Base-by-base conservation (phyloP, 169 alveolate genomes). In the Plasmodium blacklocki region DNA sequence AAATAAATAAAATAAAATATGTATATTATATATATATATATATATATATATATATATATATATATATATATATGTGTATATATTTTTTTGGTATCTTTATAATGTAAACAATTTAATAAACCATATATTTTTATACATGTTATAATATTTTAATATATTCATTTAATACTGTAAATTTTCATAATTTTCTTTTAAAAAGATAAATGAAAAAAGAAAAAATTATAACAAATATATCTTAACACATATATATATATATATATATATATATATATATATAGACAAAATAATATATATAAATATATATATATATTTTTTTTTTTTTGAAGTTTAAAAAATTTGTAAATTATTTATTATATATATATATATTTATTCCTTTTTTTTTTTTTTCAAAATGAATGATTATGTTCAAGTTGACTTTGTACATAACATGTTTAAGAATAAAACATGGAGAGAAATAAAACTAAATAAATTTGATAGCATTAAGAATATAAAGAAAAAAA, bases 361-460 rank as follows among this genome's bases (percentile, higher is more conserved):
- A 52, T 14, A 9, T 12, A 52, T 14, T 14, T 52, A 6, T 1
- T 52, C 0, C 0, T 52, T 52, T 0, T 0, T 50, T 50, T 12
- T 9, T 52, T 52, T 9, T 52, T 14, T 15, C 29, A 68, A 45
- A 60, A 75, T 75, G 88, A 64, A 43, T 43, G 76, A 63, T 47
- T 76, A 45, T 45, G 56, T 93, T 9, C 83, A 88, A 70, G 93
- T 93, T 6, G 95, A 93, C 14, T 49, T 93, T 26, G 15, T 52
- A 7, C 93, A 88, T 56, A 85, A 74, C n/a, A 45, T 49, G 45
- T 54, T 74, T 56, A 71, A 54, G 32, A 93, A 93, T 18, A 80
- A 89, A 63, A 45, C 23, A 49, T 93, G 94, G 94, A 88, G 32
- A 23, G 95, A 93, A 63, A 90, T 93, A 15, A 73, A 92, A 56